Base-by-base conservation (phyloP, 306 rosid genomes). In the Trifolium repens region DNA sequence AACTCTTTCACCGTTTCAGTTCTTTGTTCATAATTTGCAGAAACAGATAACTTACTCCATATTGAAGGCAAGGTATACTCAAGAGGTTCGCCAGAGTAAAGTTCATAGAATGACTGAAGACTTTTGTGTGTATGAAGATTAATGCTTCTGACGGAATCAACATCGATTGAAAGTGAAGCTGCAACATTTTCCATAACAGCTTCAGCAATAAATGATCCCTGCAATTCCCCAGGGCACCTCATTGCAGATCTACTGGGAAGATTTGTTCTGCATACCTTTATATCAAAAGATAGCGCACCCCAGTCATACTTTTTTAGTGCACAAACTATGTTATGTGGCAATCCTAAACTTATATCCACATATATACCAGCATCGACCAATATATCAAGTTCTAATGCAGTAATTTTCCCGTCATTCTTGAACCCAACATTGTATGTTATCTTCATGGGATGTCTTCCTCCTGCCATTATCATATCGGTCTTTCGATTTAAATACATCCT, bases 381-480 rank as follows among this genome's bases (percentile, higher is more conserved):
- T 84, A 94, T 87, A 37, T 86, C 76, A 76, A 94, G 90, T 19
- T 94, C 74, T 69, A 91, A 72, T 67, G 91, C 96, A 37, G 97
- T 94, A 66, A 94, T 86, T 84, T 91, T 94, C 64, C 98, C 98
- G 66, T 84, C 84, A 58, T 85, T 84, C 85, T 84, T 94, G 79
- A 94, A 94, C 73, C 98, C 96, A 37, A 90, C 97, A 71, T 73
- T 86, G 74, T 91, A 94, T 43, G 85, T 91, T 77, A 94, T 85
- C 82, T 90, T 91, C 94, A 94, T 86, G 40, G 98, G 96, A 86
- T 94, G 98, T 83, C 98, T 86, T 79, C 98, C 98, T 79, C 97
- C 98, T 16, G 96, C 90, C 89, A 90, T 86, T 81, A 91, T 84
- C 97, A 91, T 91, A 77, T 94, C 98, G 14, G 91, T 86, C 87